These are phyloP conservation scores for Candida michaelii DNA, from an alignment of 805 yeast genomes.

Conservation along the genomic window DNA sequence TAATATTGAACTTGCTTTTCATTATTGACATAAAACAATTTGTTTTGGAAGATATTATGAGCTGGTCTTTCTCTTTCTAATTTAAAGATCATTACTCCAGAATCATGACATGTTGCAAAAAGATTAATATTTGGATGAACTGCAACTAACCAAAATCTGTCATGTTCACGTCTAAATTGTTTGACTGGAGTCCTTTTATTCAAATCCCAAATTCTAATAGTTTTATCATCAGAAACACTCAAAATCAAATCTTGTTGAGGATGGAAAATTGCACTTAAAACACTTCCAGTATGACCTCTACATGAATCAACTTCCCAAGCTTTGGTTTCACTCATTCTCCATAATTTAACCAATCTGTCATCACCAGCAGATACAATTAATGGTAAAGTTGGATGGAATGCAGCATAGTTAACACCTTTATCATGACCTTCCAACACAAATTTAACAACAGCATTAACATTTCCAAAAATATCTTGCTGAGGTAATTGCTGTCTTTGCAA, in stretches of 20 bases:
- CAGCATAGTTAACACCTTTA: conserved; percentile 97
- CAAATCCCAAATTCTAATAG: conserved; percentile 95
- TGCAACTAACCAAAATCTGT: conserved; percentile 90
- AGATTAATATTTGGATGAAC: conserved; percentile 88
- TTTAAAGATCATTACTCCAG: conserved; percentile 97
- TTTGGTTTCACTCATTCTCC: conserved; percentile 97
- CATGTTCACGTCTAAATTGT: conserved; percentile 90
- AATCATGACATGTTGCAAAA: conserved; percentile 95
- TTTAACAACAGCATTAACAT: conserved; percentile 90
- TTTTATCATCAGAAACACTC: conserved; percentile 94
- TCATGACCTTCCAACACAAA: conserved; percentile 97
- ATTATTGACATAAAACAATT: conserved; percentile 70
- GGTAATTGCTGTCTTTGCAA: conserved; percentile 63
- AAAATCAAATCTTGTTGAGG: conserved; percentile 89
- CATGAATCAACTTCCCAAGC: conserved; percentile 99
- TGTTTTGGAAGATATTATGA: conserved; percentile 68
- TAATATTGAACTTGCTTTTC: conserved; percentile 85
- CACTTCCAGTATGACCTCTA: conserved; percentile 95
- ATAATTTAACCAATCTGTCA: conserved; percentile 89
- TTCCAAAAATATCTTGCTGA: conserved; percentile 92
- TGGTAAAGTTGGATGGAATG: conserved; percentile 96
- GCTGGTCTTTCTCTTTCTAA: conserved; percentile 98
- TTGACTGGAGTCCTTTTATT: conserved; percentile 91
- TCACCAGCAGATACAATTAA: conserved; percentile 94
- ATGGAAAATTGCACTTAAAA: conserved; percentile 85